Evolutionary conservation across 768 basidiomycete genomes (phyloP).

Genomic region (Cantharellus anzutake): DNA sequence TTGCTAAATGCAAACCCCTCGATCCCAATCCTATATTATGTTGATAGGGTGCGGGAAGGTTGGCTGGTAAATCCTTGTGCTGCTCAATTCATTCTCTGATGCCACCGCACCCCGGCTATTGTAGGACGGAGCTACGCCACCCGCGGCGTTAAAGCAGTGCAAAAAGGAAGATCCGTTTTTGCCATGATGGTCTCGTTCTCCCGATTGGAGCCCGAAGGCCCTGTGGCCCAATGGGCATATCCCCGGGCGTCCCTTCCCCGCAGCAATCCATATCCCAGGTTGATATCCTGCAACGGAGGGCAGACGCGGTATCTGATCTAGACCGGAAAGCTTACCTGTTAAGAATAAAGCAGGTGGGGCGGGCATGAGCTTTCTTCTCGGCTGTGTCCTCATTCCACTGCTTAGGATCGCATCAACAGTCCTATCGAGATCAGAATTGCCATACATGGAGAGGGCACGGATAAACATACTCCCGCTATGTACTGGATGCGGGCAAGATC

Average conservation of each 20-base stretch:
- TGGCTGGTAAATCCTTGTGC: not conserved
- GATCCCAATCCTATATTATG: slow-evolving; percentile 57
- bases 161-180: slow-evolving; percentile 33
- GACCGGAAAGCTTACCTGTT: not conserved
- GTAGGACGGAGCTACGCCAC: slow-evolving; percentile 37
- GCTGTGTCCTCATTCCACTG: not conserved
- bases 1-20: slow-evolving; percentile 53
- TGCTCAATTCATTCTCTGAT: not conserved
- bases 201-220: slow-evolving; percentile 58
- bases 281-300: not conserved
- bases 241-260: slow-evolving; percentile 30
- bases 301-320: not conserved
- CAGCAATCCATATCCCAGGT: slow-evolving; percentile 32
- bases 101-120: not conserved
- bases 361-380: not conserved
- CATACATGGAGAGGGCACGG: not conserved
- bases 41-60: slow-evolving; percentile 47
- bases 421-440: slow-evolving; percentile 41
- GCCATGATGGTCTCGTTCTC: slow-evolving; percentile 71
- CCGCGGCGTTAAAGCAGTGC: slow-evolving; percentile 30
- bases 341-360: not conserved
- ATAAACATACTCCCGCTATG: slow-evolving; percentile 17
- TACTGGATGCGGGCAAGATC: slow-evolving; percentile 69
- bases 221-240: slow-evolving; percentile 45
- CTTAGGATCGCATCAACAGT: slow-evolving; percentile 44